phyloP scores from a whole-genome alignment of 805 yeast species.

The Jamesozyma jinghongensis region DNA sequence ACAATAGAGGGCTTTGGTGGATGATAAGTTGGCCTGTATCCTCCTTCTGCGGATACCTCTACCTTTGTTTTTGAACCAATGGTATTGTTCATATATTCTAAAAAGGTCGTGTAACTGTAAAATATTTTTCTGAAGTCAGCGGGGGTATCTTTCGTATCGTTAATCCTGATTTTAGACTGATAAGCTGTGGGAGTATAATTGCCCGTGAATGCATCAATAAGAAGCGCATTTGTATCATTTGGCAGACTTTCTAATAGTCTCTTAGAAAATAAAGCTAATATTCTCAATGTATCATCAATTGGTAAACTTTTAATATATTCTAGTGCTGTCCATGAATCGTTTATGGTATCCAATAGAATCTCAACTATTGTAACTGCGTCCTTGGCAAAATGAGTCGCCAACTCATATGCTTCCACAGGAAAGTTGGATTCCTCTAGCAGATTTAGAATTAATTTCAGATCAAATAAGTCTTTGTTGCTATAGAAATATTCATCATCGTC shows the following conservation, averaged over 20 bases:
- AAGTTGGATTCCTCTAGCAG: conserved; percentile 68
- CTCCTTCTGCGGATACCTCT: too few relatives aligned
- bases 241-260: conserved; percentile 59
- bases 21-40: conserved; percentile 52
- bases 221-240: conserved; percentile 67
- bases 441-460: conserved; percentile 56
- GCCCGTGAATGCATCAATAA: conserved; percentile 86
- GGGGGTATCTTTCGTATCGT: background rate
- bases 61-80: conserved; percentile 9
- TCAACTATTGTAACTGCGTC: conserved; percentile 70
- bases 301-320: conserved; percentile 57
- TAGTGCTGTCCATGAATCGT: conserved; percentile 52
- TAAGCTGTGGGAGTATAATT: conserved; percentile 45
- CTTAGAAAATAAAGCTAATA: conserved; percentile 59
- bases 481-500: conserved; percentile 32
- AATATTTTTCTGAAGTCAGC: conserved; percentile 27
- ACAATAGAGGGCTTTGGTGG: conserved; percentile 88
- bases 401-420: conserved; percentile 51
- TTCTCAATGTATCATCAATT: conserved; percentile 68
- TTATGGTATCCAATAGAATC: conserved; percentile 57
- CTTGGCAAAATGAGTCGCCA: conserved; percentile 57
- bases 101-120: conserved; percentile 50
- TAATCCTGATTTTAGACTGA: conserved; percentile 1
- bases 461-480: conserved; percentile 37
- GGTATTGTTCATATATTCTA: conserved; percentile 41